Conservation (phyloP, 2,329 filamentous ascomycete species). For the Samsoniella hepiali region DNA sequence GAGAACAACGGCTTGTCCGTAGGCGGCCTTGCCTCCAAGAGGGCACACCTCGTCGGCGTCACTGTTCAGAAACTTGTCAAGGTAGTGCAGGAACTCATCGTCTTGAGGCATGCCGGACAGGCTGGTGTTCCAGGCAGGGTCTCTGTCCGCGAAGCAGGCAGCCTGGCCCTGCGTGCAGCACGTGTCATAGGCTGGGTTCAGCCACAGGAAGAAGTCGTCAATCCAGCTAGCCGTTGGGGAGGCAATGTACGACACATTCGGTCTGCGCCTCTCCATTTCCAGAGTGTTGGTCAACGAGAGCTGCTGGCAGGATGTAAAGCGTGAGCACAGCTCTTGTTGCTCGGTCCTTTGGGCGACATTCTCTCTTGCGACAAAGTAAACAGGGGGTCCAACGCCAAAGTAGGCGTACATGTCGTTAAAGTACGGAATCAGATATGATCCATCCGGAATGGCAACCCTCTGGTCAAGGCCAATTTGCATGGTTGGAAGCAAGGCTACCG, state of each 20-base stretch:
- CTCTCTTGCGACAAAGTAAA: conserved; percentile 88
- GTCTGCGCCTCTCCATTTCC: conserved; percentile 89
- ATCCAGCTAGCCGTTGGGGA: conserved; percentile 92
- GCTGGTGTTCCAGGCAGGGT: conserved; percentile 84
- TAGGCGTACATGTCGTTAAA: conserved; percentile 96
- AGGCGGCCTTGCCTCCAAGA: conserved; percentile 82
- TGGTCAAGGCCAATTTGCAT: conserved; percentile 89
- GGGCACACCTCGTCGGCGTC: conserved; percentile 83
- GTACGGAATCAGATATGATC: conserved; percentile 92
- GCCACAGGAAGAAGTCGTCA: conserved; percentile 93
- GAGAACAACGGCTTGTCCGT: conserved; percentile 78
- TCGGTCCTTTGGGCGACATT: conserved; percentile 72
- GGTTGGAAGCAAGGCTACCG: conserved; percentile 77
- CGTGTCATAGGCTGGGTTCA: conserved; percentile 76
- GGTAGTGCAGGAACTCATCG: conserved; percentile 83
- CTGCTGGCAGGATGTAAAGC: conserved; percentile 83
- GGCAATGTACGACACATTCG: conserved; percentile 82
- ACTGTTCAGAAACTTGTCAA: conserved; percentile 75
- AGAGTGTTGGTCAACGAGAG: conserved; percentile 84
- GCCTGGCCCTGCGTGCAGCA: conserved; percentile 69
- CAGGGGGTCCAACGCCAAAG: conserved; percentile 84
- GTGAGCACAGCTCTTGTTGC: conserved; percentile 84
- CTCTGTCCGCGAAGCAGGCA: conserved; percentile 74
- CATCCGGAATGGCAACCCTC: conserved; percentile 87
- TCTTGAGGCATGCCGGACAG: conserved; percentile 90